Percentiles rank a stretch among this genome's conserved stretches.
phyloP scores from a whole-genome alignment of 2,329 filamentous ascomycete species.

The Plectosphaerella plurivora region DNA sequence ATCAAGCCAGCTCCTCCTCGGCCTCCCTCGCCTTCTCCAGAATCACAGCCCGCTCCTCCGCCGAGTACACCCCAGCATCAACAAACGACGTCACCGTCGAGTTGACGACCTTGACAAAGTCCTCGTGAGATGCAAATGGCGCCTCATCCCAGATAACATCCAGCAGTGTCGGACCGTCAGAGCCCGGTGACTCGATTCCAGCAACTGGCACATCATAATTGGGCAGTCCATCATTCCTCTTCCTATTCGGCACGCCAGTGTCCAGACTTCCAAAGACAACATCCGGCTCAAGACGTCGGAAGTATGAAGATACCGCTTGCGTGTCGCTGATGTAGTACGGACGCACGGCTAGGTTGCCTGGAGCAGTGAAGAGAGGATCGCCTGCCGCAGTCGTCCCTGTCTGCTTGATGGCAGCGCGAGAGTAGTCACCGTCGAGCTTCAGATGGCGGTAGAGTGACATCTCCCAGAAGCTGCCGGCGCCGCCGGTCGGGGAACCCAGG shows the following conservation, averaged over 20 bases:
- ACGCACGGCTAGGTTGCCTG: constrained; percentile 13
- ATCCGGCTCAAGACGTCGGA: constrained; percentile 21
- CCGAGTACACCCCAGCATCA: constrained; percentile 15
- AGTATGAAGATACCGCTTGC: constrained; percentile 23
- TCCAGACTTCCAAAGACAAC: constrained; percentile 21
- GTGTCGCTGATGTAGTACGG: constrained; percentile 24
- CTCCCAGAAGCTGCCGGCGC: constrained; percentile 16
- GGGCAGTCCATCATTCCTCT: constrained; percentile 23
- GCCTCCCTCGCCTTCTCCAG: constrained; percentile 16
- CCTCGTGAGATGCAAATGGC: constrained; percentile 19
- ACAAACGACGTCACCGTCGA: constrained; percentile 17
- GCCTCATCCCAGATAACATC: constrained; percentile 24
- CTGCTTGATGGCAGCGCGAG: constrained; percentile 15
- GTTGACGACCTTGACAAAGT: constrained; percentile 18
- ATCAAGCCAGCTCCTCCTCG: constrained; percentile 15
- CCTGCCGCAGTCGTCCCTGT: constrained; percentile 14
- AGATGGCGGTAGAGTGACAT: constrained; percentile 23
- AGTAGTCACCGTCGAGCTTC: constrained; percentile 24
- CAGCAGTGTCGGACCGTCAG: constrained; percentile 24
- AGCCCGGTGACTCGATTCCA: constrained; percentile 20
- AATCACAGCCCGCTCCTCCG: constrained; percentile 17
- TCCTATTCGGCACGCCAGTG: constrained; percentile 21
- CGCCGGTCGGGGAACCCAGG: constrained; percentile 17
- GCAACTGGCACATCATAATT: constrained; percentile 22
- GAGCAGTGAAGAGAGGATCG: constrained; percentile 19